Evolutionary conservation across 495 filamentous ascomycete genomes (phyloP).

Genomic region (Extremus antarcticus): DNA sequence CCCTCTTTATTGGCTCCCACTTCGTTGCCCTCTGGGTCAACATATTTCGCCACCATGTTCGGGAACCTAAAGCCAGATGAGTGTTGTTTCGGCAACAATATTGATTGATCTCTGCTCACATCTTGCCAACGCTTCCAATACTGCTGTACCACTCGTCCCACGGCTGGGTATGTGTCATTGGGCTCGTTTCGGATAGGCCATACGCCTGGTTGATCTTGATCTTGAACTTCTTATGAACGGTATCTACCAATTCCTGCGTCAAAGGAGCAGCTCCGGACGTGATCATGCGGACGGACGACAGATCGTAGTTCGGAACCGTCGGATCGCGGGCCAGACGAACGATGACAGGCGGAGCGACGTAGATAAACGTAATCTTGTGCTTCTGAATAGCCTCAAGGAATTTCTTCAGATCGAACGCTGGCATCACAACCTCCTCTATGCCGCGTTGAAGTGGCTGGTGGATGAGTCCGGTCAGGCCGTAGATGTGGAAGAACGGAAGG

Average conservation of each 20-base stretch:
- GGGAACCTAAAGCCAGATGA: conserved; percentile 60
- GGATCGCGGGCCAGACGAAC: conserved; percentile 71
- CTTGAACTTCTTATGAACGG: conserved; percentile 63
- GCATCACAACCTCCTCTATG: conserved; percentile 57
- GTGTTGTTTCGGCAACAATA: conserved; percentile 71
- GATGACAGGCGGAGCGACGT: conserved; percentile 75
- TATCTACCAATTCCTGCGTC: conserved; percentile 67
- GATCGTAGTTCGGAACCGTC: conserved; percentile 61
- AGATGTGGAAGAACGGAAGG: conserved; percentile 86
- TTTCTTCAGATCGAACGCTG: conserved; percentile 67
- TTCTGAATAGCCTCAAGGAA: conserved; percentile 69
- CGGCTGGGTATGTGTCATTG: conserved; percentile 35
- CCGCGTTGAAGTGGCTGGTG: conserved; percentile 58
- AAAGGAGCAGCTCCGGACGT: conserved; percentile 82
- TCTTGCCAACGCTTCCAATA: conserved; percentile 52
- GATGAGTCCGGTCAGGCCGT: conserved; percentile 51
- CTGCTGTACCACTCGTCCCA: conserved; percentile 33
- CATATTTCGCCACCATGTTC: conserved; percentile 76
- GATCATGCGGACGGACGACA: conserved; percentile 74
- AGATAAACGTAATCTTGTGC: conserved; percentile 61
- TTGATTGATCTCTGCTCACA: too few relatives aligned
- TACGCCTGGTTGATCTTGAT: conserved; percentile 44
- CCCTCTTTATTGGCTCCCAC: conserved; percentile 30
- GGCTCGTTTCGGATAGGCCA: conserved; percentile 47
- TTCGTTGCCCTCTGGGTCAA: conserved; percentile 32